Conservation (phyloP, 148 eudicot genomes). For the Cornus florida region DNA sequence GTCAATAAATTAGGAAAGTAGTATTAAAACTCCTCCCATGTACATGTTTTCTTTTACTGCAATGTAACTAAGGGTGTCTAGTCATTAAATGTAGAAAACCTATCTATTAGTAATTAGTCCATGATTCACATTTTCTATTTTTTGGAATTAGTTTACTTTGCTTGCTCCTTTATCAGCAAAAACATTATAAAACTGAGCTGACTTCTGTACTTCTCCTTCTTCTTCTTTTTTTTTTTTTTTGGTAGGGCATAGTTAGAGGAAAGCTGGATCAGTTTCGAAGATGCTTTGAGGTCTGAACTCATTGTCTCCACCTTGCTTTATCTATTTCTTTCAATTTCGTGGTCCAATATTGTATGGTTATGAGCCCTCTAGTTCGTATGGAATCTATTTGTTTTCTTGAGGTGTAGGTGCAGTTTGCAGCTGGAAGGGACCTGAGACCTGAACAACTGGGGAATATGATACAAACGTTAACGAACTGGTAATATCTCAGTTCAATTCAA, state of each 20-base stretch:
- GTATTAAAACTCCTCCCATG: no score
- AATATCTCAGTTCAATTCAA: constrained; percentile 15
- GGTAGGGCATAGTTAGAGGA: constrained; percentile 94
- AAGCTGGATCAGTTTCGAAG: constrained; percentile 90
- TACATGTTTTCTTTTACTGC: not conserved
- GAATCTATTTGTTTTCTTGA: constrained; percentile 5
- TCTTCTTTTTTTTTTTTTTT: constrained; percentile 13
- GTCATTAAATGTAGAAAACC: no score
- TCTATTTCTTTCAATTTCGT: not conserved
- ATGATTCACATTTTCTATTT: not conserved
- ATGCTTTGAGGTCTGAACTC: constrained; percentile 79
- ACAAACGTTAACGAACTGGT: constrained; percentile 76
- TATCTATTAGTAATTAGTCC: no score
- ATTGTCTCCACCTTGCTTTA: not conserved
- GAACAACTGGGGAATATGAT: constrained; percentile 86
- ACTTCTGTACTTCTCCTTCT: constrained; percentile 2
- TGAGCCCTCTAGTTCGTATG: not conserved
- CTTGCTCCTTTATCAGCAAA: not conserved
- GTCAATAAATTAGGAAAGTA: no score
- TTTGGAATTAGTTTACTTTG: not conserved
- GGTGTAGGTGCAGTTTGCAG: constrained; percentile 88
- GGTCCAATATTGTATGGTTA: not conserved
- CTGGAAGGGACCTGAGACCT: constrained; percentile 98
- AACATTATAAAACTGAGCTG: not conserved
- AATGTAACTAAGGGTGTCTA: no score